phyloP scores from a whole-genome alignment of 805 yeast species.

The Lipomyces sp. region DNA sequence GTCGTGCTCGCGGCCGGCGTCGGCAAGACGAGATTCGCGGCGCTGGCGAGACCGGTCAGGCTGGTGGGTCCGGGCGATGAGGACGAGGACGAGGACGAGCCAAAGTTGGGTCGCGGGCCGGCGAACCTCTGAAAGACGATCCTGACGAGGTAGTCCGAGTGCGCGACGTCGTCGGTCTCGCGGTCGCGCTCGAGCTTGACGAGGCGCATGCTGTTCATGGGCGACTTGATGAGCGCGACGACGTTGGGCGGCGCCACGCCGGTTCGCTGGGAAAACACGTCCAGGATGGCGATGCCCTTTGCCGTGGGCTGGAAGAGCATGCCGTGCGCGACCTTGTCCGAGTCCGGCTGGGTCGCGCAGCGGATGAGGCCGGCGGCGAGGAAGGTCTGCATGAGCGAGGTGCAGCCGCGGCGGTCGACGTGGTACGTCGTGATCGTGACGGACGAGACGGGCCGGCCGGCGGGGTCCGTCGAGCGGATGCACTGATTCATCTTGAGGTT shows the following conservation, averaged over 20 bases:
- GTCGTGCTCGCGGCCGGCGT: neutral
- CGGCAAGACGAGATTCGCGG: neutral
- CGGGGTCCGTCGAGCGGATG: constrained; percentile 41
- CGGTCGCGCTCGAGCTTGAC: constrained; percentile 64
- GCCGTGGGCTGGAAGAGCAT: constrained; percentile 71
- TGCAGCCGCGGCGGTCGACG: constrained; percentile 11
- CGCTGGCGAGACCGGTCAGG: neutral
- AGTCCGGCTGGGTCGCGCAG: constrained; percentile 16
- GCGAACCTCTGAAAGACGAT: constrained; percentile 59
- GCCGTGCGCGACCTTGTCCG: constrained; percentile 4
- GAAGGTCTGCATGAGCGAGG: constrained; percentile 14
- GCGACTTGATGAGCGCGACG: constrained; percentile 48
- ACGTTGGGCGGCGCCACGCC: constrained; percentile 46
- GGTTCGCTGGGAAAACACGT: constrained; percentile 53
- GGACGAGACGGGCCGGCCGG: constrained; percentile 39
- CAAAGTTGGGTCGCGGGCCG: constrained; percentile 59
- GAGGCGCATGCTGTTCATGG: constrained; percentile 68
- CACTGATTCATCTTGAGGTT: constrained; percentile 46
- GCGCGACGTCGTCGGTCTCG: constrained; percentile 54
- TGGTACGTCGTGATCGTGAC: constrained; percentile 31
- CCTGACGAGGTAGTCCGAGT: constrained; percentile 62
- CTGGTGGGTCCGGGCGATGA: neutral
- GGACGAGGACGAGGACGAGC: neutral
- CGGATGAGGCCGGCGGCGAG: constrained; percentile 18
- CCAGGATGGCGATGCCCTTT: constrained; percentile 74